phyloP scores from a whole-genome alignment of 2,329 filamentous ascomycete genomes.

The Aspergillus pseudoterreus region DNA sequence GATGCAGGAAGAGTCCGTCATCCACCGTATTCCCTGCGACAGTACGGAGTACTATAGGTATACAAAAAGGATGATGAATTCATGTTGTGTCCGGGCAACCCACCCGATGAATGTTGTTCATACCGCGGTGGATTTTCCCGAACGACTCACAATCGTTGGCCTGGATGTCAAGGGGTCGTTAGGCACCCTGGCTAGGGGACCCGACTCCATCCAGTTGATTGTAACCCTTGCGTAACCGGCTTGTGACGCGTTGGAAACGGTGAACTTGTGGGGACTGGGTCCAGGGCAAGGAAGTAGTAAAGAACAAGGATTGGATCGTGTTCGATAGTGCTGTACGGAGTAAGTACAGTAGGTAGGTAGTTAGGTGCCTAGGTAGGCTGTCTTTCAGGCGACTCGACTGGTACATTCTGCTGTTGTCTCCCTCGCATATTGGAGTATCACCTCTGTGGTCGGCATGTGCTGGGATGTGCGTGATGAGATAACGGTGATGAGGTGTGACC shows the following conservation, averaged over 20 bases:
- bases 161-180: neutral
- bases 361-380: too few species aligned
- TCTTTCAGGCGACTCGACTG: too few species aligned
- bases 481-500: too few species aligned
- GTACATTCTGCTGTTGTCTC: too few species aligned
- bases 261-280: slow-evolving; percentile 21
- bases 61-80: neutral
- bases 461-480: too few species aligned
- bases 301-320: slow-evolving; percentile 9
- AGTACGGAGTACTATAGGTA: neutral
- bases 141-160: neutral
- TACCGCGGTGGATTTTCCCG: too few species aligned
- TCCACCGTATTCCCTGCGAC: slow-evolving; percentile 2
- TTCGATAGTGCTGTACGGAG: neutral
- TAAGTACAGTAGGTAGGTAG: too few species aligned
- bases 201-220: slow-evolving; percentile 7
- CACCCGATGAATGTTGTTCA: too few species aligned
- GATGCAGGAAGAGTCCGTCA: slow-evolving; percentile 1
- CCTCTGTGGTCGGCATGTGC: too few species aligned
- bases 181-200: neutral
- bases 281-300: neutral
- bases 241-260: slow-evolving; percentile 22
- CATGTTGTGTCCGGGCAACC: neutral
- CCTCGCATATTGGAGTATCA: too few species aligned
- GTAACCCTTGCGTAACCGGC: slow-evolving; percentile 22